These are phyloP conservation scores for Trametes pubescens DNA, from an alignment of 1,284 basidiomycete genomes.

Conservation along the genomic window DNA sequence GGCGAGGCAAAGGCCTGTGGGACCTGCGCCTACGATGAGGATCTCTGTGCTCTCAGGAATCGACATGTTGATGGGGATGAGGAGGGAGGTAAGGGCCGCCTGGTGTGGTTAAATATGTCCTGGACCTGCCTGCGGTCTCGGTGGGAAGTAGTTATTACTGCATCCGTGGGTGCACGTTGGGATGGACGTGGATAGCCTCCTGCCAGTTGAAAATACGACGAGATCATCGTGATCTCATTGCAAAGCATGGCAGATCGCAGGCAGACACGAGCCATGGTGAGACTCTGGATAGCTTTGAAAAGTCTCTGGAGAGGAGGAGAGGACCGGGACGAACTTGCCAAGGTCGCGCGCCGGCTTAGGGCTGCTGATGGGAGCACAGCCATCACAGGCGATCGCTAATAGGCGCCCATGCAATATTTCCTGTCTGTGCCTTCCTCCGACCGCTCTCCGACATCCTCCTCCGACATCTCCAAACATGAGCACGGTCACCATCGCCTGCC, in stretches of 20 bases:
- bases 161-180: background rate
- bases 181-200: background rate
- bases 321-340: too few relatives aligned
- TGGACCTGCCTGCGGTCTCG: constrained; percentile 6
- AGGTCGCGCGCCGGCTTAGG: background rate
- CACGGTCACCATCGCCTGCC: constrained; percentile 57
- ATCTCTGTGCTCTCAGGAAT: constrained; percentile 45
- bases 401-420: constrained; percentile 13
- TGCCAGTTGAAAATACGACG: too few relatives aligned
- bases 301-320: background rate
- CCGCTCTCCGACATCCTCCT: constrained; percentile 4
- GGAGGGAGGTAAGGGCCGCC: background rate
- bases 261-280: background rate
- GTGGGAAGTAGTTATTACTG: background rate
- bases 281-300: too few relatives aligned
- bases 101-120: background rate
- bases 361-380: constrained; percentile 6
- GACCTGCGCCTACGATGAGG: constrained; percentile 59
- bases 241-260: background rate
- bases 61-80: constrained; percentile 35
- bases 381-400: constrained; percentile 14
- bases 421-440: background rate
- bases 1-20: constrained; percentile 53
- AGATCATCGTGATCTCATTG: too few relatives aligned
- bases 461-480: constrained; percentile 35